A percentile compares a stretch with the other conserved stretches of the same genome.
Evolutionary conservation across 306 rosid species (phyloP).

Genomic region (Cicer chorassanicum): DNA sequence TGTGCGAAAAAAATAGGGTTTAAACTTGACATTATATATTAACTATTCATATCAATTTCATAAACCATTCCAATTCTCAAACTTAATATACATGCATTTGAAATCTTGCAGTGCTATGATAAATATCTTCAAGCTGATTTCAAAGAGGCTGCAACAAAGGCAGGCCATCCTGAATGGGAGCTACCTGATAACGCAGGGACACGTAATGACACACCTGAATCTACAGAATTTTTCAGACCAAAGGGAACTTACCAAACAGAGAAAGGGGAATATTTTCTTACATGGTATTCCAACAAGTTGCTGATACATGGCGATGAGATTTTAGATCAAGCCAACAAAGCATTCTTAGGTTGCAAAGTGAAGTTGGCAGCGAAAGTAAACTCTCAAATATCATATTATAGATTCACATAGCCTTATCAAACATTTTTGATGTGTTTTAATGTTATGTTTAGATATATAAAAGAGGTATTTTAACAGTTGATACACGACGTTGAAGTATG

Average conservation of each 20-base stretch:
- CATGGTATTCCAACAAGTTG: constrained; percentile 88
- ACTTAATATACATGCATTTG: not conserved
- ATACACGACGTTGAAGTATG: too few relatives aligned
- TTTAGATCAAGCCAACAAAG: constrained; percentile 82
- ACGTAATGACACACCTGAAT: constrained; percentile 70
- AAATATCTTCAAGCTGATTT: constrained; percentile 78
- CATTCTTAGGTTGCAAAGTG: constrained; percentile 73
- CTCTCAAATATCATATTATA: not conserved
- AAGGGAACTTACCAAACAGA: constrained; percentile 72
- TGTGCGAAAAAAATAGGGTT: not conserved
- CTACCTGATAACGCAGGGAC: constrained; percentile 82
- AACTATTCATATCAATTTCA: not conserved
- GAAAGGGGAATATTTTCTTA: constrained; percentile 76
- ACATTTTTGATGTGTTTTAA: too few relatives aligned
- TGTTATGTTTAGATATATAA: too few relatives aligned
- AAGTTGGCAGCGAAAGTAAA: constrained; percentile 87
- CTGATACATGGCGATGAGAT: constrained; percentile 82
- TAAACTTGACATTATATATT: not conserved
- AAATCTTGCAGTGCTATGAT: constrained; percentile 76
- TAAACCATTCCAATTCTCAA: not conserved
- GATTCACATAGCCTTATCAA: too few relatives aligned
- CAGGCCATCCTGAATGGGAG: constrained; percentile 87
- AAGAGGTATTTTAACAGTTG: too few relatives aligned
- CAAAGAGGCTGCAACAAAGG: constrained; percentile 62
- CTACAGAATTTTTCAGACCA: constrained; percentile 72